Conservation (phyloP, 441 rosid species). For the Gossypium laxum region DNA sequence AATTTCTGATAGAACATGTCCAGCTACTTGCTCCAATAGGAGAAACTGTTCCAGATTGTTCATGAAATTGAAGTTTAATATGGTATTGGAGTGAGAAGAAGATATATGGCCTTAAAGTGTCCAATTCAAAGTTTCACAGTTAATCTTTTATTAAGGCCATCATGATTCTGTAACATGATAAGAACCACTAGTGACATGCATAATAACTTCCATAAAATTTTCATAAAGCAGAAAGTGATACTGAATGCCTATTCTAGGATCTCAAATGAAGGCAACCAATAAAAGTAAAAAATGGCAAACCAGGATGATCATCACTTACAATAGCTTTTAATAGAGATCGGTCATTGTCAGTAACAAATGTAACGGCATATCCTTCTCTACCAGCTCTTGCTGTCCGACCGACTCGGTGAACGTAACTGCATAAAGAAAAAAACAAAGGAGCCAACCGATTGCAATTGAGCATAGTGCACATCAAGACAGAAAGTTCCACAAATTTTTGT, state of each 20-base stretch:
- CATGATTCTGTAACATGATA: neutral
- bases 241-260: neutral
- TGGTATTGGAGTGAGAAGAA: neutral
- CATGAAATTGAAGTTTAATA: neutral
- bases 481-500: neutral
- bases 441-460: neutral
- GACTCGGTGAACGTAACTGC: slow-evolving; percentile 89
- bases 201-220: neutral
- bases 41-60: neutral
- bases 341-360: slow-evolving; percentile 84
- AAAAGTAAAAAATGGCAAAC: neutral
- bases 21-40: neutral
- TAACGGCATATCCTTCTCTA: slow-evolving; percentile 92
- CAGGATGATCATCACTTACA: slow-evolving; percentile 40
- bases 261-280: neutral
- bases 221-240: neutral
- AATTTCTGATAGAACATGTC: neutral
- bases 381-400: slow-evolving; percentile 99
- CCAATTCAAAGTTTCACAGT: neutral
- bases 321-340: slow-evolving; percentile 86
- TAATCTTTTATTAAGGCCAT: neutral
- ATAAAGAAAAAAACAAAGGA: slow-evolving; percentile 15
- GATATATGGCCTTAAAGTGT: neutral
- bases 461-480: neutral
- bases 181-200: neutral